phyloP scores from a whole-genome alignment of 352 stramenopile genomes.

The Globisporangium parvum region DNA sequence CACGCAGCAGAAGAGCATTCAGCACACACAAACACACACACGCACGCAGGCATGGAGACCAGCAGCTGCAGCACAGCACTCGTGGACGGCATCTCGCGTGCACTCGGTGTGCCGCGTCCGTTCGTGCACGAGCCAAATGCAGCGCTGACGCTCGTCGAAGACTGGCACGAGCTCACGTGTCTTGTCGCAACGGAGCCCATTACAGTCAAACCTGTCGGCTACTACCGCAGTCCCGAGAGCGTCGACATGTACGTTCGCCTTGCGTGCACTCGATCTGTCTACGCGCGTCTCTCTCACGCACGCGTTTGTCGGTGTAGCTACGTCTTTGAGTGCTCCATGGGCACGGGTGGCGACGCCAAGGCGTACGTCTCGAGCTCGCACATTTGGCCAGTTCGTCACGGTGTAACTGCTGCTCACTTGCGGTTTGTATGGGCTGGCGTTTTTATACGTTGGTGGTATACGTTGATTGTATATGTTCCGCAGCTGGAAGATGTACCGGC shows the following conservation, averaged over 20 bases:
- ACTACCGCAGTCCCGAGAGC: constrained; percentile 75
- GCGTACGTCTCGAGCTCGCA: too few species aligned
- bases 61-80: constrained; percentile 11
- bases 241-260: constrained; percentile 80
- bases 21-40: too few species aligned
- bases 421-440: too few species aligned
- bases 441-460: neutral
- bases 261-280: too few species aligned
- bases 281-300: too few species aligned
- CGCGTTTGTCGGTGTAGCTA: too few species aligned
- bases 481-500: constrained; percentile 79
- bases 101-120: constrained; percentile 53
- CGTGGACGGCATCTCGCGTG: constrained; percentile 45
- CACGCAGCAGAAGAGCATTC: too few species aligned
- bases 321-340: constrained; percentile 67
- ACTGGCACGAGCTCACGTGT: constrained; percentile 49
- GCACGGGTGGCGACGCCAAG: constrained; percentile 26
- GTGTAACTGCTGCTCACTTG: neutral
- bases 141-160: constrained; percentile 56
- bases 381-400: neutral
- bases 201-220: constrained; percentile 52
- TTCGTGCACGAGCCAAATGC: constrained; percentile 58
- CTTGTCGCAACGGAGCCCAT: constrained; percentile 45
- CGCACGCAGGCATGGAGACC: too few species aligned
- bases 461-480: constrained; percentile 6